Conservation (phyloP, 345 rosid species). For the Lepidium africanum region DNA sequence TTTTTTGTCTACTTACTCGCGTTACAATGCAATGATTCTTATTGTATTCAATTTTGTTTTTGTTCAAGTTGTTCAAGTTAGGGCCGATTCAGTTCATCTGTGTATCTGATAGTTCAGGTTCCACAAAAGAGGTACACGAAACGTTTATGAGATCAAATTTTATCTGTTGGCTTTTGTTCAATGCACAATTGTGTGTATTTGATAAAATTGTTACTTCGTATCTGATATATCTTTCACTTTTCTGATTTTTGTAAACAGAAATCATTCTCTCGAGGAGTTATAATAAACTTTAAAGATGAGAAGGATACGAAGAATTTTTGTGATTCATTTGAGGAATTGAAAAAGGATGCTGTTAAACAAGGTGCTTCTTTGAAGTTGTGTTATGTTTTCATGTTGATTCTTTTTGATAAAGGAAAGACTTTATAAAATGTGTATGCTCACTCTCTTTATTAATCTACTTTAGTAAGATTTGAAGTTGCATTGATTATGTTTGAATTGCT, state of each 20-base stretch:
- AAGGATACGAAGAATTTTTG: constrained; percentile 69
- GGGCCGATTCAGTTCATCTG: constrained; percentile 63
- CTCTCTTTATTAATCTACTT: not conserved
- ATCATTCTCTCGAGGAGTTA: constrained; percentile 53
- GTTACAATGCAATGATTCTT: not conserved
- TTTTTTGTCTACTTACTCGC: not conserved
- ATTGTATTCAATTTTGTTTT: not conserved
- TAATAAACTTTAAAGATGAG: constrained; percentile 55
- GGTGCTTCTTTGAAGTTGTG: constrained; percentile 43
- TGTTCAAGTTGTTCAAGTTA: constrained; percentile 61
- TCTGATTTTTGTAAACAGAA: constrained; percentile 44
- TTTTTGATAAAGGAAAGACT: not conserved
- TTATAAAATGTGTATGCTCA: not conserved
- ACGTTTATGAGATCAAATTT: not conserved
- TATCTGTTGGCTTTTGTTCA: not conserved
- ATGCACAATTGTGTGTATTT: no score
- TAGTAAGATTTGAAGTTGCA: not conserved
- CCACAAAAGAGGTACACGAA: constrained; percentile 41
- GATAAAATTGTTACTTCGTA: no score
- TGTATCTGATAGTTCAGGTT: constrained; percentile 38
- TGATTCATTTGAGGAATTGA: constrained; percentile 65
- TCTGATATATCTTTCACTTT: not conserved
- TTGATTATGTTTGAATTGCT: not conserved
- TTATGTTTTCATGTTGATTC: not conserved
- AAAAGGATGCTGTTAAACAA: constrained; percentile 39